These are phyloP conservation scores for Penicillium sp. DNA, from an alignment of 2,329 filamentous ascomycete genomes.

Conservation along the genomic window DNA sequence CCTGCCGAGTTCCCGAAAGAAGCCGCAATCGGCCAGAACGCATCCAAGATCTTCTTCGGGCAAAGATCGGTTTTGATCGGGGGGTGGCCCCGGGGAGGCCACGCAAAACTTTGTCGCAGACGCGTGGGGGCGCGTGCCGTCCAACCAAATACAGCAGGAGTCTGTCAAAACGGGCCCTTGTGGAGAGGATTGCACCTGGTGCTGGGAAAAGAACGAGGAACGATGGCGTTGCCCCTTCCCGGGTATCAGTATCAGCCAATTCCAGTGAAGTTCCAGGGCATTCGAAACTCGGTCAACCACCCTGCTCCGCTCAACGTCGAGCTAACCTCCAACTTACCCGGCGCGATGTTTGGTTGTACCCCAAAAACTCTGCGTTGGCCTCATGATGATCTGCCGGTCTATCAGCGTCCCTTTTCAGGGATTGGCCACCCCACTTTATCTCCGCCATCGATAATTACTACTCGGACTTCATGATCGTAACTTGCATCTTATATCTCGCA, in stretches of 20 bases:
- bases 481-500: constrained; percentile 11
- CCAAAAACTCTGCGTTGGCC: constrained; percentile 12
- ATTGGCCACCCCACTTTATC: not conserved
- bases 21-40: constrained; percentile 7
- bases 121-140: constrained; percentile 9
- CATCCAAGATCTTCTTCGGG: constrained; percentile 9
- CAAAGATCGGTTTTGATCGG: constrained; percentile 17
- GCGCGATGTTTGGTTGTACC: constrained; percentile 9
- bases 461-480: not conserved
- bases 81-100: constrained; percentile 4
- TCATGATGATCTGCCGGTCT: constrained; percentile 14
- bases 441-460: constrained; percentile 11
- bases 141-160: constrained; percentile 16
- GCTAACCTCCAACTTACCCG: constrained; percentile 20
- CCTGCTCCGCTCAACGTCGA: constrained; percentile 1
- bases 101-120: constrained; percentile 15
- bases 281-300: constrained; percentile 4
- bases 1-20: constrained; percentile 15
- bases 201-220: not conserved
- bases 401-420: not conserved
- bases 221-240: constrained; percentile 7
- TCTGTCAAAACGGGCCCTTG: constrained; percentile 13
- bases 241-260: constrained; percentile 7
- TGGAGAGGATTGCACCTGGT: constrained; percentile 16
- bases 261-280: constrained; percentile 7